phyloP scores from a whole-genome alignment of 2,329 filamentous ascomycete species.

The Ophiostoma novo-ulmi region DNA sequence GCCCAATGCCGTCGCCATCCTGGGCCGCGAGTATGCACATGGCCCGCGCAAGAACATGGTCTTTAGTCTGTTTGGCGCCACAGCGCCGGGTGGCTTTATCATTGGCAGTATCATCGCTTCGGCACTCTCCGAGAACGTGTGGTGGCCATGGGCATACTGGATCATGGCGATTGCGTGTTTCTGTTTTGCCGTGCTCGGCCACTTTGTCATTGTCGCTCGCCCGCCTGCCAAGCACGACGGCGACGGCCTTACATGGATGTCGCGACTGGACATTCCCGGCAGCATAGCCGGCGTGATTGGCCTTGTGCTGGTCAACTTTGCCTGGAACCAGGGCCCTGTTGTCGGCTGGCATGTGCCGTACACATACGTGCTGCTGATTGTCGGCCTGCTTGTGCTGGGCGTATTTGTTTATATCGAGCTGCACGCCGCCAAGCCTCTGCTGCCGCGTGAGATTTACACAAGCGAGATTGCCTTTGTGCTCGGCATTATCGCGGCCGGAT shows the following conservation, averaged over 20 bases:
- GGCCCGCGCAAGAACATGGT: constrained; percentile 56
- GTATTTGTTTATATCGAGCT: constrained; percentile 27
- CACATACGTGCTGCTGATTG: constrained; percentile 25
- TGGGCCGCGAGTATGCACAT: constrained; percentile 53
- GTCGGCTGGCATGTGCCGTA: constrained; percentile 28
- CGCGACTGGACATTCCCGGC: constrained; percentile 25
- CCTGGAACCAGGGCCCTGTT: constrained; percentile 28
- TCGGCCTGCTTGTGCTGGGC: constrained; percentile 25
- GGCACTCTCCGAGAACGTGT: constrained; percentile 35
- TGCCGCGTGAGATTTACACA: constrained; percentile 27
- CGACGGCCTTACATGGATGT: constrained; percentile 1
- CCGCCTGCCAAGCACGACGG: constrained; percentile 4
- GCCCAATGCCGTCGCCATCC: constrained; percentile 59
- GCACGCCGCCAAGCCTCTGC: constrained; percentile 23
- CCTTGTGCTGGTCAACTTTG: constrained; percentile 29
- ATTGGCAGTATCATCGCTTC: constrained; percentile 40
- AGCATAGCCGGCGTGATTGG: constrained; percentile 21
- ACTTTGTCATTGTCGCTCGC: constrained; percentile 27
- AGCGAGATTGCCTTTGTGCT: constrained; percentile 24
- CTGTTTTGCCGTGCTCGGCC: constrained; percentile 25
- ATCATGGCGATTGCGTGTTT: constrained; percentile 25
- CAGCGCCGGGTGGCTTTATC: constrained; percentile 44
- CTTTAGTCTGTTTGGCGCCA: constrained; percentile 48
- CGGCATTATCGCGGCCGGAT: constrained; percentile 24
- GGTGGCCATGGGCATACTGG: constrained; percentile 41